Base-by-base conservation (phyloP, 306 rosid species). In the Sphenostylis stenocarpa region DNA sequence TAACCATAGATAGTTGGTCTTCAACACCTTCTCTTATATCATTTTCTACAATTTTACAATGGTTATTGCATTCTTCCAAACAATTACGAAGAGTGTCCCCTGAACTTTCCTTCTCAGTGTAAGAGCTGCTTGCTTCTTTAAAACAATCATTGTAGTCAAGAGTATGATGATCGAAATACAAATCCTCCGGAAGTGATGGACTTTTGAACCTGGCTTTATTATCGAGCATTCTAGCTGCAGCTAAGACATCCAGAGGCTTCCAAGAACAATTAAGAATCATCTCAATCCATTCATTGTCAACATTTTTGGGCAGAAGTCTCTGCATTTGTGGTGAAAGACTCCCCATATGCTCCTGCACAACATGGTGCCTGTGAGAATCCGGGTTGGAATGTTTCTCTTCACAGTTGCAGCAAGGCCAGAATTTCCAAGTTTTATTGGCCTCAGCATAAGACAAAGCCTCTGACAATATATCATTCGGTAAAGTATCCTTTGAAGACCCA, bases 341-440 rank as follows among this genome's bases (percentile, higher is more conserved):
- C 53, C 83, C 90, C 89, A 91, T 79, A 88, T 96, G 99, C 65
- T 86, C 97, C 68, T 93, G 89, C 84, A 86, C 84, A 79, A 96
- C 85, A 86, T 96, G 99, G 72, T 85, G 94, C 81, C 85, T 83
- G 57, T 89, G 91, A 85, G 90, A 81, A 66, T 89, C 97, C 0
- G 87, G 74, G 80, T 88, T 83, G 20, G 84, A 64, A 77, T 80
- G 86, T 77, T 83, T 93, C 77, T 84, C 84, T 13, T 80, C 80
- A 77, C 99, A 96, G 44, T 80, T 77, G 83, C 97, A 87, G 83
- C 99, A 96, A 66, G 72, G 81, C 97, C 96, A 93, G 84, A 92
- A 91, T 53, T 87, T 93, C 98, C 98, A 96, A 5, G 89, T 85
- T 81, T 86, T 88, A 67, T 78, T 82, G 66, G 82, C 87, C 85